Evolutionary conservation across 2,329 filamentous ascomycete species (phyloP).

Genomic region (Hypoxylon sp.): DNA sequence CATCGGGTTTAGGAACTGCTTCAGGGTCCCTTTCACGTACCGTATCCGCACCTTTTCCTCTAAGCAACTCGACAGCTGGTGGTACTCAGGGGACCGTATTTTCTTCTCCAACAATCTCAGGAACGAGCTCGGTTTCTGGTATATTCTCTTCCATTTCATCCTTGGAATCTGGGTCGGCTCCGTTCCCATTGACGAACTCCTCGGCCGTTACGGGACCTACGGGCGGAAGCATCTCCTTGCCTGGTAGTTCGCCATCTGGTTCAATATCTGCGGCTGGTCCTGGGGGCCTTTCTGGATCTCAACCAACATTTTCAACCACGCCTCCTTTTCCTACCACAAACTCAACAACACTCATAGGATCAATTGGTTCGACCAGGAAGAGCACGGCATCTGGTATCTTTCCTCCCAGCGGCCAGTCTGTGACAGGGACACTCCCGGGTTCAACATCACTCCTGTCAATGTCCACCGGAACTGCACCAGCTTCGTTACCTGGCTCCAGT

Average conservation of each 20-base stretch:
- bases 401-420: conserved; percentile 6
- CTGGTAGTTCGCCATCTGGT: conserved; percentile 1
- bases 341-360: conserved; percentile 10
- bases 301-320: conserved; percentile 1
- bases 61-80: conserved; percentile 20
- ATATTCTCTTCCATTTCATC: conserved; percentile 7
- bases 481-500: background rate
- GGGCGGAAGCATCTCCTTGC: conserved; percentile 2
- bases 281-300: no score
- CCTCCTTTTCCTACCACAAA: conserved; percentile 34
- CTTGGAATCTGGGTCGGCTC: conserved; percentile 9
- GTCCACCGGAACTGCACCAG: conserved; percentile 1
- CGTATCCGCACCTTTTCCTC: conserved; percentile 11
- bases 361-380: conserved; percentile 4
- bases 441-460: background rate
- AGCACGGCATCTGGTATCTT: conserved; percentile 3
- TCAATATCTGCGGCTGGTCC: no score
- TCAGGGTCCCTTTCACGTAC: conserved; percentile 6
- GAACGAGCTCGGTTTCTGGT: conserved; percentile 8
- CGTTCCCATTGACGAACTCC: conserved; percentile 30
- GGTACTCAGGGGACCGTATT: background rate
- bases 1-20: conserved; percentile 1
- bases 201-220: conserved; percentile 14
- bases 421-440: background rate
- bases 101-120: background rate